Evolutionary conservation across 1,139 yeast species (phyloP), one percentile per base, ranked within the genome.

Genomic region (Hemisphaericaspora xylanilytica): DNA sequence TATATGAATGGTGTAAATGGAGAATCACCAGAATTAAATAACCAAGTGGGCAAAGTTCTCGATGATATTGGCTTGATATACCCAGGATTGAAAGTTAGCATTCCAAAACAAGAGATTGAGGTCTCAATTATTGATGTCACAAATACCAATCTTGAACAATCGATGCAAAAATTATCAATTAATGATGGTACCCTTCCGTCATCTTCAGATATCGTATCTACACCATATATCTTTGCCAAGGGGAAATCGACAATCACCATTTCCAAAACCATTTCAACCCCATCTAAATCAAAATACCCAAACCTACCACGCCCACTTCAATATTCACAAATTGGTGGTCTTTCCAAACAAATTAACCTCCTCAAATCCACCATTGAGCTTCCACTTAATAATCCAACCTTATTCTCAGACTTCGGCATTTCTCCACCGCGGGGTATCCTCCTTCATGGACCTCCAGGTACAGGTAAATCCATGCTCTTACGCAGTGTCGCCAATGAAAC

Each of bases 361-460:
- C 64, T 92, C 20, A 73, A 80, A 42, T 75, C 85, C 7, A 80
- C 90, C 0, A 79, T 90, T 13, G 86, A 86, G 43, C 70, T 90
- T 3, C 97, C 99, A 0, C 68, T 92, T 28, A 80, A 83, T 46
- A 80, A 80, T 40, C 96, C 97, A 0, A 73, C 76, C 3, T 63
- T 88, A 27, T 92, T 89, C 52, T 71, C 82, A 7, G 81, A 86
- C 40, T 94, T 90, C 65, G 90, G 92, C n/a, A 85, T 90, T 33
- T 73, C 82, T 8, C 94, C 96, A 9, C 97, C 97, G 2, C 71
- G 96, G 41, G 98, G 98, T 3, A 73, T 94, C 12, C 64, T 92
- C 25, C 65, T 92, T 4, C 95, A 90, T 63, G 99, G 99, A 0
- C 96, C 97, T 2, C 95, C 97, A 2, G 99, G 99, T 1, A 90